These are phyloP conservation scores for Candida sanyiensis DNA, from an alignment of 805 yeast genomes.

Conservation along the genomic window DNA sequence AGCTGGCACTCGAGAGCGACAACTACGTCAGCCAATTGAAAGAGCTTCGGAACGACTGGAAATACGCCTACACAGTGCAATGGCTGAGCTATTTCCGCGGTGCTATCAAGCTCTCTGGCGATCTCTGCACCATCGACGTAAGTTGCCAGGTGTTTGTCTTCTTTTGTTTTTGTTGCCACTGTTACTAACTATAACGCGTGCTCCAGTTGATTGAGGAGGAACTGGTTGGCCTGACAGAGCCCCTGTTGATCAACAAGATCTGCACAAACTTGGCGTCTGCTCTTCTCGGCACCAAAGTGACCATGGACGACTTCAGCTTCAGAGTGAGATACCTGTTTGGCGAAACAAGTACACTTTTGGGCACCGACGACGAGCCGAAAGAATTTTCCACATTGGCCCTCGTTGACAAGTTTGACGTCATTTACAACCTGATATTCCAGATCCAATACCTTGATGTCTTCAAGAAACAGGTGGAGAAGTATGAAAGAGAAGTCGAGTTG, in stretches of 20 bases:
- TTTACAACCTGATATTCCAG: constrained; percentile 39
- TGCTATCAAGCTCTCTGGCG: constrained; percentile 42
- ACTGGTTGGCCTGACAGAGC: constrained; percentile 39
- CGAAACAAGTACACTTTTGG: constrained; percentile 18
- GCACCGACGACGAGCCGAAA: constrained; percentile 24
- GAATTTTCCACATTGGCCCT: constrained; percentile 37
- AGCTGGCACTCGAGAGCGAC: constrained; percentile 34
- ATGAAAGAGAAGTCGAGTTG: constrained; percentile 26
- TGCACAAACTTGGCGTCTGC: constrained; percentile 26
- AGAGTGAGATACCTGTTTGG: constrained; percentile 25
- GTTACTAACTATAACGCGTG: constrained; percentile 6
- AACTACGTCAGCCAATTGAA: constrained; percentile 27
- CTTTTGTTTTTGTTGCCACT: not conserved
- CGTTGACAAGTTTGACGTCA: constrained; percentile 43
- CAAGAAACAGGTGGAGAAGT: constrained; percentile 41
- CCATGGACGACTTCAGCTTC: constrained; percentile 23
- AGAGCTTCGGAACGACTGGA: constrained; percentile 32
- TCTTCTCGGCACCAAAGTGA: constrained; percentile 20
- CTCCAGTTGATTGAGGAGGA: constrained; percentile 48
- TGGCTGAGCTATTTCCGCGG: constrained; percentile 55
- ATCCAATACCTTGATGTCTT: constrained; percentile 40
- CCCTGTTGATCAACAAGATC: constrained; percentile 38
- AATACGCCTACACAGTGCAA: constrained; percentile 39
- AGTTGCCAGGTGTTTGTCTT: constrained; percentile 20
- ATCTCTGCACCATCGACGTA: constrained; percentile 49